These are phyloP conservation scores for Magnusiomyces suaveolens DNA, from an alignment of 1,139 yeast genomes.

Conservation along the genomic window DNA sequence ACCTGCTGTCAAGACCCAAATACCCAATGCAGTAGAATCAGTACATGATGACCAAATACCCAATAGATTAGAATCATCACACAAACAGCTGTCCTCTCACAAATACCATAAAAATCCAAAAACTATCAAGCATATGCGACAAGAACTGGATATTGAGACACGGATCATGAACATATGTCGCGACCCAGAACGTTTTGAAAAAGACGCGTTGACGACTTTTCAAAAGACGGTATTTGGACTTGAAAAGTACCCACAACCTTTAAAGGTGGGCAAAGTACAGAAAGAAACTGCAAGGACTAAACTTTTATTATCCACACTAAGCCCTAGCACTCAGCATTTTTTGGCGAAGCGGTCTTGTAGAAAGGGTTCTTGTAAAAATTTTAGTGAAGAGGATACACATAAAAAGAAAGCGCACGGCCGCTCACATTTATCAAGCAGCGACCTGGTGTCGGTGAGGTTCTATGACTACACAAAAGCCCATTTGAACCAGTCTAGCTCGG, in stretches of 20 bases:
- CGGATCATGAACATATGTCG: not conserved
- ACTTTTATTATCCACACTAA: not conserved
- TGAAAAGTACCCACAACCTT: not conserved
- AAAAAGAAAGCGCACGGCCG: not conserved
- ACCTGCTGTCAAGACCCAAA: not conserved
- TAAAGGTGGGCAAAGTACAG: constrained; percentile 1
- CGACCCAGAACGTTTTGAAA: not conserved
- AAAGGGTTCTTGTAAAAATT: no score
- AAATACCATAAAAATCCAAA: no score
- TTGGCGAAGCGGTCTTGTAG: not conserved
- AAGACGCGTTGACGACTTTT: not conserved
- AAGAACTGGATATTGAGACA: not conserved
- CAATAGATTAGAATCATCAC: no score
- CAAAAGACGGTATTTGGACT: not conserved
- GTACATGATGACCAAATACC: no score
- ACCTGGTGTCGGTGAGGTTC: not conserved
- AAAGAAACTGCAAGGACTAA: not conserved
- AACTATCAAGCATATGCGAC: not conserved
- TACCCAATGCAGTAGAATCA: not conserved
- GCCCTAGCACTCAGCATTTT: not conserved
- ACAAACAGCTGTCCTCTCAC: no score
- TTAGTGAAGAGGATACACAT: no score
- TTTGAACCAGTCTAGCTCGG: not conserved
- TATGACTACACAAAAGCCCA: not conserved
- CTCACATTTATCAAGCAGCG: not conserved